A percentile compares a stretch with the other conserved stretches of the same genome.
Evolutionary conservation across 177 flowering plant genomes (phyloP).

Genomic region (Vitis hybrid): DNA sequence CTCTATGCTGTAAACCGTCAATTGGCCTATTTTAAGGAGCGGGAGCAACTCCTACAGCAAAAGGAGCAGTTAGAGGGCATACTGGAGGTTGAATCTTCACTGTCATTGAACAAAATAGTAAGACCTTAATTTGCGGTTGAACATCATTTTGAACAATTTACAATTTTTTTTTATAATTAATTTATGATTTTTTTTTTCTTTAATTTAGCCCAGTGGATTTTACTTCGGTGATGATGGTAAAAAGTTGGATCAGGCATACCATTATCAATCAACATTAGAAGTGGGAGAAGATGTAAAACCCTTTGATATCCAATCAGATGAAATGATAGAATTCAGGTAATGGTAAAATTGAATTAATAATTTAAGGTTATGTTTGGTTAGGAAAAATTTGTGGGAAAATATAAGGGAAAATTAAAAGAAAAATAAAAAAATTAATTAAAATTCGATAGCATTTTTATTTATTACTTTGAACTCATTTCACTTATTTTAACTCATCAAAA

Average conservation of each 20-base stretch:
- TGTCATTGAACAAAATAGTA: not conserved
- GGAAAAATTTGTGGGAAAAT: no score
- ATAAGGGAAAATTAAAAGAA: accelerated
- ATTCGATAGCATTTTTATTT: no score
- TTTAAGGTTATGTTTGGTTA: no score
- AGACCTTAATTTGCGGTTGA: not conserved
- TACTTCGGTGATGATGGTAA: not conserved
- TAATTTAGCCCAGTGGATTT: not conserved
- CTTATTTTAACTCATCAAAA: no score
- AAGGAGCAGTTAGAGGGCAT: not conserved
- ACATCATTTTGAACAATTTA: no score
- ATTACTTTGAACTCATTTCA: no score
- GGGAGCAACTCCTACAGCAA: not conserved
- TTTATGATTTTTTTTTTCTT: not conserved
- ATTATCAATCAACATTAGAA: conserved; percentile 12
- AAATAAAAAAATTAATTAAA: no score
- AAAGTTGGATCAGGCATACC: not conserved
- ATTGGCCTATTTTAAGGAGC: not conserved
- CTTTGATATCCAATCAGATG: conserved; percentile 1
- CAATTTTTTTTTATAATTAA: no score
- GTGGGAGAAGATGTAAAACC: conserved; percentile 2
- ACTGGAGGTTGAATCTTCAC: not conserved
- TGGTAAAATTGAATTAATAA: not conserved
- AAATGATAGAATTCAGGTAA: not conserved
- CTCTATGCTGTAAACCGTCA: not conserved